Evolutionary conservation across 106 monocot species (phyloP), one percentile per base, ranked within the genome.

Genomic region (Dactylorhiza incarnata): DNA sequence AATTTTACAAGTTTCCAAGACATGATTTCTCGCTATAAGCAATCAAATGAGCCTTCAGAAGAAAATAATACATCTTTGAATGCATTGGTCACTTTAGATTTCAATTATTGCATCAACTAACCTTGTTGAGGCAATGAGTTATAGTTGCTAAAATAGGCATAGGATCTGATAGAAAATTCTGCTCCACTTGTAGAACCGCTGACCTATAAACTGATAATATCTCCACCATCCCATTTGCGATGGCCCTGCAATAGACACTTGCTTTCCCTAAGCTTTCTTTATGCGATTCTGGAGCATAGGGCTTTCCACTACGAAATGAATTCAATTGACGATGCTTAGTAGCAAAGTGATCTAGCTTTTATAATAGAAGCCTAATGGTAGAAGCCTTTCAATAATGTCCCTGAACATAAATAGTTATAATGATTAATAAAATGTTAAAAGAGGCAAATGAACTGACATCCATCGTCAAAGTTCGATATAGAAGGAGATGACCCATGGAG

Each of bases 201-300:
- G 99, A 68, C 73, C 89, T 89, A 49, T 99, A 99, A 69, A 94
- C 86, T 12, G 99, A 94, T 67, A 99, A 81, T 74, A 99, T 85
- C 79, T 99, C 99, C 23, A 86, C 87, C 80, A 99, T 85, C 48
- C 99, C 99, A 84, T 99, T 99, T 13, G 94, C 94, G 74, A 99
- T 88, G 20, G 99, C 99, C 80, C 94, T 85, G 44, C 86, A 79
- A 45, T 99, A 99, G n/a, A 78, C 66, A 77, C 99, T 99, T 49
- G 76, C 74, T 53, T 74, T 88, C 68, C 71, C 85, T 20, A 72
- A 10, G 45, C 84, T 83, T 68, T 72, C 77, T 70, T 87, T 80
- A 16, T 46, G 44, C 1, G 65, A 66, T 51, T 76, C 80, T 44
- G 66, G 56, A 59, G 68, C 15, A 12, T 74, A 58, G 45, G 63